Percentiles rank a stretch among this genome's conserved stretches.
Evolutionary conservation across 129 eudicot genomes (phyloP).

Genomic region (Centaurea solstitialis): DNA sequence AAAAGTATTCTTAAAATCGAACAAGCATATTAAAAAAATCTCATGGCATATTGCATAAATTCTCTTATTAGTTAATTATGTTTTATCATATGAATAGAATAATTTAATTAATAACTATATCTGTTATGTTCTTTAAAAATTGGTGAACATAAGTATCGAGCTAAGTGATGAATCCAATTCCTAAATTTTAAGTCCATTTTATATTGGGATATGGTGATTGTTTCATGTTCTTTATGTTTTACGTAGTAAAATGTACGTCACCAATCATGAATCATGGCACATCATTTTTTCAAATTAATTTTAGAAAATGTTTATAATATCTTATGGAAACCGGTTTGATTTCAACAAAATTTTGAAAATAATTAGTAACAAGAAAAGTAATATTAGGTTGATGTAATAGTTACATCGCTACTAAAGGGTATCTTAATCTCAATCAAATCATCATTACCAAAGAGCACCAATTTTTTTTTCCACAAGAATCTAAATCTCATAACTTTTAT

Average conservation of each 20-base stretch:
- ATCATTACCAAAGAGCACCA: background rate
- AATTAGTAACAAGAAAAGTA: background rate
- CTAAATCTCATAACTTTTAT: background rate
- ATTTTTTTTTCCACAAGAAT: background rate
- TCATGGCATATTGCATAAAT: slow-evolving; percentile 6
- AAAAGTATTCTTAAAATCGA: background rate
- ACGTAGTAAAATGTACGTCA: background rate
- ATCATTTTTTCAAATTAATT: background rate
- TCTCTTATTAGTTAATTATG: background rate
- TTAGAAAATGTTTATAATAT: background rate
- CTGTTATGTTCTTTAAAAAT: background rate
- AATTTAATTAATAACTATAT: slow-evolving; percentile 15
- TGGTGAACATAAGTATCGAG: slow-evolving; percentile 29
- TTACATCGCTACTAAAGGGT: background rate
- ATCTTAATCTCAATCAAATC: background rate
- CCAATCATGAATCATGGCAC: background rate
- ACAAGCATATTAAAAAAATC: background rate
- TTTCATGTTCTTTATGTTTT: background rate
- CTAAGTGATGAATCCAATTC: slow-evolving; percentile 28
- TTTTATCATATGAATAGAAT: background rate
- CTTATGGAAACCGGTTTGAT: background rate
- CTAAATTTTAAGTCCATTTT: background rate
- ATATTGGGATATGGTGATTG: background rate
- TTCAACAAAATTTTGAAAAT: background rate
- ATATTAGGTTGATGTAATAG: background rate